phyloP scores from a whole-genome alignment of 345 rosid genomes.

The Salix purpurea region DNA sequence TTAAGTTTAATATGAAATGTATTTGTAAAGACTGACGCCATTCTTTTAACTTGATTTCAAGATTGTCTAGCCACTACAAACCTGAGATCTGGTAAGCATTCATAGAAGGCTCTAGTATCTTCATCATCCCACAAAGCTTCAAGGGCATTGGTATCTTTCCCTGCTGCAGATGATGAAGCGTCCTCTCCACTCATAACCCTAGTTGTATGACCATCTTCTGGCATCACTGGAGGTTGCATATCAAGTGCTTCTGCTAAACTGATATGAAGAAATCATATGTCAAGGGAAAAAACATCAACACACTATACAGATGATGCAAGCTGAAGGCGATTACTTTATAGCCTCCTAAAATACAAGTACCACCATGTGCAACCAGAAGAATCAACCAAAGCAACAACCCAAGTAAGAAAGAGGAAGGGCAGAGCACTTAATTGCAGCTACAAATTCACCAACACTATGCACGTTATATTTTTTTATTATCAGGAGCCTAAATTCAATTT shows the following conservation, averaged over 20 bases:
- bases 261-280: slow-evolving; percentile 9
- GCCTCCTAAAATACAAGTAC: neutral
- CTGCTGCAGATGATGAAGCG: too few relatives aligned
- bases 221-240: slow-evolving; percentile 98
- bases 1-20: too few relatives aligned
- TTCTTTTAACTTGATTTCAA: too few relatives aligned
- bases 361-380: neutral
- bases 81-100: too few relatives aligned
- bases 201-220: slow-evolving; percentile 95
- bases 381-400: neutral
- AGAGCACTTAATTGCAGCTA: neutral
- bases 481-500: neutral
- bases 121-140: too few relatives aligned
- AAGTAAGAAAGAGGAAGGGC: neutral
- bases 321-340: neutral
- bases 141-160: too few relatives aligned
- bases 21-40: too few relatives aligned
- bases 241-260: slow-evolving; percentile 97
- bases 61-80: too few relatives aligned
- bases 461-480: neutral
- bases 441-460: neutral
- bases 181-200: slow-evolving; percentile 12
- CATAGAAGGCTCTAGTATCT: too few relatives aligned
- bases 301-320: neutral
- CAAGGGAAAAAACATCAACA: neutral